Conservation (phyloP, 805 yeast genomes). For the Lipomyces yamanashiensis region DNA sequence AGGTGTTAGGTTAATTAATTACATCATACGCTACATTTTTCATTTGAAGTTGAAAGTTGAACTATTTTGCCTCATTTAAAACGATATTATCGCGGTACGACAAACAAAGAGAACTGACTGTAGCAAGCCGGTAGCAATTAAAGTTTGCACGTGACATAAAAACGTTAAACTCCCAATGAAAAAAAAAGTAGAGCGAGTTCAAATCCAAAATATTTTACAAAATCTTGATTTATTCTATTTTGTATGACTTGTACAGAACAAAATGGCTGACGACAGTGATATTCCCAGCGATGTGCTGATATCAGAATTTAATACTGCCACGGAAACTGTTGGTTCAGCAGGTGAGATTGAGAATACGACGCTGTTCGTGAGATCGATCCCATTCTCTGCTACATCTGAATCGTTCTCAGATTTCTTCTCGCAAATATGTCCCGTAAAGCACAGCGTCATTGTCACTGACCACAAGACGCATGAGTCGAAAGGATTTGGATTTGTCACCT, state of each 20-base stretch:
- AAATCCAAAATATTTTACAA: neutral
- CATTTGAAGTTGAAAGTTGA: too few species aligned
- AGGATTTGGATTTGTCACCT: slow-evolving; percentile 96
- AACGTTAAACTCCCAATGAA: slow-evolving; percentile 28
- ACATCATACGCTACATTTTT: too few species aligned
- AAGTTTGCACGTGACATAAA: neutral
- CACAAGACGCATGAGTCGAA: slow-evolving; percentile 69
- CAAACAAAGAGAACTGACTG: neutral
- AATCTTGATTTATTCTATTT: neutral
- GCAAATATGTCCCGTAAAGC: slow-evolving; percentile 91
- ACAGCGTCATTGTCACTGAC: slow-evolving; percentile 89
- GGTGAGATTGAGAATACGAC: slow-evolving; percentile 47
- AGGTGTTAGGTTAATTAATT: too few species aligned
- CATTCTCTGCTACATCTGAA: slow-evolving; percentile 78
- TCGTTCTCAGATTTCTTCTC: slow-evolving; percentile 84
- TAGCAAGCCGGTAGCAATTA: neutral
- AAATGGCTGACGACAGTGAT: slow-evolving; percentile 7
- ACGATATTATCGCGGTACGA: neutral
- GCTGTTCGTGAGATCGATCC: slow-evolving; percentile 84
- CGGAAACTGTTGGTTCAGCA: neutral
- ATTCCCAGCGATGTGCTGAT: neutral
- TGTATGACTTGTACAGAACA: neutral
- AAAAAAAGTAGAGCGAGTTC: neutral
- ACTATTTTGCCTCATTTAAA: neutral
- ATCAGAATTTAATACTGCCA: neutral